Base-by-base conservation (phyloP, 768 basidiomycete species). In the Sporobolomyces phaffii region DNA sequence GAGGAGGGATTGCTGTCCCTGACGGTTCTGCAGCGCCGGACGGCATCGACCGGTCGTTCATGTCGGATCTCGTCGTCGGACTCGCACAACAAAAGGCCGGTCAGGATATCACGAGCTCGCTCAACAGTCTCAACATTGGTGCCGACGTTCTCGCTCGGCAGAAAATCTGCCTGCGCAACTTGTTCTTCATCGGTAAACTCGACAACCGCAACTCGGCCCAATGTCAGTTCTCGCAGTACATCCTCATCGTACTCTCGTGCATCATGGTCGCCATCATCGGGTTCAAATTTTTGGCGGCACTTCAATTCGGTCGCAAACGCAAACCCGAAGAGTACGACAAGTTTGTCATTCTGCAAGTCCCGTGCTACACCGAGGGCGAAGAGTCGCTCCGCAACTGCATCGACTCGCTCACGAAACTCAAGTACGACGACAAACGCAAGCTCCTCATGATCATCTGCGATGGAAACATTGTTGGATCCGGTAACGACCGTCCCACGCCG, bases 371-470 rank as follows among this genome's bases (percentile, higher is more conserved):
- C 4, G 94, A 98, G 82, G 94, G 92, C 70, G 88, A 92, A 69
- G 77, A 81, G 18, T 96, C 91, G 8, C 81, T 98, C 56, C 83
- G 88, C 53, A 82, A 81, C 73, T 96, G 92, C 3, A 94, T 99
- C 75, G 91, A 98, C 76, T 94, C 92, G 7, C 80, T 99, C 63
- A 91, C 94, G 2, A 85, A 88, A 77, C 82, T 94, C 79, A 93
- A 90, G 78, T 99, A 98, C 74, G 94, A 99, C 75, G 94, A 99
- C 81, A 99, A 98, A 79, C 88, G 94, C 43, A 97, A 97, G 78
- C 81, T 98, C 11, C 81, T 98, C 33, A 83, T 94, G 68, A 81
- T 97, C 80, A 87, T 97, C 74, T 98, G 94, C 75, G 94, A 99
- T 77, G 94, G 94, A 73, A 99, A 91, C 84, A 96, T 98, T 70